phyloP scores from a whole-genome alignment of 495 filamentous ascomycete species.

The Viridothelium virens region DNA sequence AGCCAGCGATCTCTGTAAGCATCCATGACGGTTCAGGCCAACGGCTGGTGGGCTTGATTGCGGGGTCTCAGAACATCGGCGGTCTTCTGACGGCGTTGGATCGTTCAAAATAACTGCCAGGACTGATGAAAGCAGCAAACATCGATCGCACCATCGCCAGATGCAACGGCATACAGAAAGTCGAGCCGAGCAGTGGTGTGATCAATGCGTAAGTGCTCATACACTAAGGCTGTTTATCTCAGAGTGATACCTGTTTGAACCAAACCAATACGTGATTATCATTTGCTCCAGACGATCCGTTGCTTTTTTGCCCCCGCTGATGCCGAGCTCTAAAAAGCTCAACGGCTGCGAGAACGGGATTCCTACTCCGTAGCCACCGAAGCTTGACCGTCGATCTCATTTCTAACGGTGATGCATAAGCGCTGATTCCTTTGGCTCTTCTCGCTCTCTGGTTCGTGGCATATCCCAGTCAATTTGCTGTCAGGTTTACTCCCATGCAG shows the following conservation, averaged over 20 bases:
- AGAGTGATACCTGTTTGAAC: constrained; percentile 9
- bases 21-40: constrained; percentile 4
- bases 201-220: constrained; percentile 11
- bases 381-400: constrained; percentile 4
- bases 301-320: constrained; percentile 7
- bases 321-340: constrained; percentile 9
- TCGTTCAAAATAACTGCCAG: neutral
- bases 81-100: neutral
- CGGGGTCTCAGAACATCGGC: constrained; percentile 6
- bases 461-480: neutral
- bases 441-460: neutral
- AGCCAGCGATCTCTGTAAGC: constrained; percentile 11
- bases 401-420: constrained; percentile 12
- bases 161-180: neutral
- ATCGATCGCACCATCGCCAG: no score
- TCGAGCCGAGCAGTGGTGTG: constrained; percentile 6
- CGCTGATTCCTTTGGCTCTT: neutral
- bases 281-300: constrained; percentile 11
- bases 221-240: constrained; percentile 10
- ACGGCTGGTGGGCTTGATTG: neutral
- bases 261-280: constrained; percentile 7
- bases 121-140: no score
- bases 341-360: constrained; percentile 10
- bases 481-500: neutral
- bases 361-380: neutral